phyloP scores from a whole-genome alignment of 495 filamentous ascomycete species.

The Lasiosphaeriaceae sp. region DNA sequence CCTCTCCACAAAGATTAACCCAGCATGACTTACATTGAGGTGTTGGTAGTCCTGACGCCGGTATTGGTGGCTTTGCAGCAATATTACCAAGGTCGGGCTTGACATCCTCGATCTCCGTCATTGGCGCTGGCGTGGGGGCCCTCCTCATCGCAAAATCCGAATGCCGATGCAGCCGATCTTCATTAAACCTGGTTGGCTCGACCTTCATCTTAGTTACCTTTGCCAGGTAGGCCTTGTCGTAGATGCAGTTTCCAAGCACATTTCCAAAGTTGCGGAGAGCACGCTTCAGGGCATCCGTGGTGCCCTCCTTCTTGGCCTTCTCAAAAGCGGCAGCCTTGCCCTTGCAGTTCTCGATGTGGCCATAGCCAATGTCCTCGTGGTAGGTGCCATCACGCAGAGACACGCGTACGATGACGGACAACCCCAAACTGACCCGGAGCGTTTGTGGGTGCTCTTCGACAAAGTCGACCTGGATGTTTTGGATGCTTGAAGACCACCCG shows the following conservation, averaged over 20 bases:
- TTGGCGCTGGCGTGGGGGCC: conserved; percentile 45
- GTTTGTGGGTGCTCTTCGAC: conserved; percentile 56
- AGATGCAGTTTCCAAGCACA: conserved; percentile 92
- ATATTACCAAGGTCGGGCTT: conserved; percentile 29
- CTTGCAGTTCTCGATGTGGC: conserved; percentile 91
- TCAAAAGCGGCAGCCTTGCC: conserved; percentile 92
- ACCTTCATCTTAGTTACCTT: conserved; percentile 82
- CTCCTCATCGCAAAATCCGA: conserved; percentile 64
- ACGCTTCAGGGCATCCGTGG: conserved; percentile 89
- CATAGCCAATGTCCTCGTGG: conserved; percentile 96
- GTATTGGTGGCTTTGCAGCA: neutral
- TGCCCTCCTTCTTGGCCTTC: conserved; percentile 97
- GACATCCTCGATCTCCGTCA: conserved; percentile 26
- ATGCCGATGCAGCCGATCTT: conserved; percentile 75
- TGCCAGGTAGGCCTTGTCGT: conserved; percentile 88
- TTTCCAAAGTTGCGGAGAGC: conserved; percentile 92
- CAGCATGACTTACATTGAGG: conserved; percentile 26
- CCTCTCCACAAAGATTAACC: neutral
- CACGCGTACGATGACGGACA: conserved; percentile 85
- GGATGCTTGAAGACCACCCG: conserved; percentile 90
- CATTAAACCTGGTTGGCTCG: conserved; percentile 63
- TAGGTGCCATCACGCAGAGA: conserved; percentile 87
- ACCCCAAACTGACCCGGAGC: conserved; percentile 71
- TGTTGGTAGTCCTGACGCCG: conserved; percentile 11
- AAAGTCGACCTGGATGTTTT: conserved; percentile 87